Conservation (phyloP, 192 early-diverging fungal species). For the Backusella tarrabulga region DNA sequence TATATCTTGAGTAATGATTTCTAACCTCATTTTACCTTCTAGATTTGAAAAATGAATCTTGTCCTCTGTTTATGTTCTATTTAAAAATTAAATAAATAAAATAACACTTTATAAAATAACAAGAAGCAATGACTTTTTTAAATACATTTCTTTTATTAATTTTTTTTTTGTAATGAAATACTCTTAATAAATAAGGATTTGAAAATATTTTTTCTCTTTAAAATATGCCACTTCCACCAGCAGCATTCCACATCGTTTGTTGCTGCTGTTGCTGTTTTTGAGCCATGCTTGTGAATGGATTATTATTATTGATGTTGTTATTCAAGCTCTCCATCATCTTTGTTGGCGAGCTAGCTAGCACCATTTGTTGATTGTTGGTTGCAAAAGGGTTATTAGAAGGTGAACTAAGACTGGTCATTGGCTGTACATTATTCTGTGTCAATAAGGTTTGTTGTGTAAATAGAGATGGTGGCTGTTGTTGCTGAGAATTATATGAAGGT, state of each 20-base stretch:
- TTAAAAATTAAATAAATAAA: neutral
- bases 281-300: neutral
- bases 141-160: neutral
- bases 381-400: neutral
- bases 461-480: neutral
- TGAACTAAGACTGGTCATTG: neutral
- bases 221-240: neutral
- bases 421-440: neutral
- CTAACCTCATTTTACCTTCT: neutral
- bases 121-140: neutral
- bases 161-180: neutral
- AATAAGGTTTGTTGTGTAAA: neutral
- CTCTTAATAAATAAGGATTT: neutral
- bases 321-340: neutral
- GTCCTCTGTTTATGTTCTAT: neutral
- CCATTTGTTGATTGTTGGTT: neutral
- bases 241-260: neutral
- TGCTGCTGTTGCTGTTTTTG: neutral
- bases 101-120: neutral
- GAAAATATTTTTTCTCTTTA: neutral
- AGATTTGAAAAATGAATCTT: neutral
- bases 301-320: neutral
- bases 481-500: neutral
- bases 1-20: neutral
- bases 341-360: neutral